Base-by-base conservation (phyloP, 768 basidiomycete species). In the Psilocybe azurescens region DNA sequence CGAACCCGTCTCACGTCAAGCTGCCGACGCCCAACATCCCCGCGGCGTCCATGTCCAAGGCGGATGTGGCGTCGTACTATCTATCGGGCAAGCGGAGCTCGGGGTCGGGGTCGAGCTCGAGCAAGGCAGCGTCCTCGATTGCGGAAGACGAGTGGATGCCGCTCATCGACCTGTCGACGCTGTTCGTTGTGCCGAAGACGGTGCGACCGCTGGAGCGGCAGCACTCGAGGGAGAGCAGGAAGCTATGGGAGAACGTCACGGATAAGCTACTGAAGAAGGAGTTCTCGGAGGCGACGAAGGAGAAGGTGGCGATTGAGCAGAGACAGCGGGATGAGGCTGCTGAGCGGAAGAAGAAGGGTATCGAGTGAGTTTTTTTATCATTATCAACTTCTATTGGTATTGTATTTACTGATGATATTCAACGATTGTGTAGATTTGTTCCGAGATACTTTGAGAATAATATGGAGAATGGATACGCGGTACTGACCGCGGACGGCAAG, bases 301-400 rank as follows among this genome's bases (percentile, higher is more conserved):
- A 91, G 79, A 99, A 99, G 82, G 85, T 95, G 56, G 75, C 75
- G 4, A 97, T 99, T 59, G 97, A 99, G 78, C 97, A 99, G 83
- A 85, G 73, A 71, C 97, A 99, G 81, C 80, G 97, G 54, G 95
- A 98, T 62, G 85, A 88, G 33, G 93, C 95, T 5, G 91, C 89
- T 10, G 93, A 94, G 73, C 82, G 94, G 76, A 96, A 94, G 81
- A 84, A 82, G 73, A 90, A 86, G 60, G 93, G 90, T 16, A 74
- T 86, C 32, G 82, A 85, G 93, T 97, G 70, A 80, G 93, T 90
- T 8, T 58, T 54, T 38, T 58, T 65, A 24, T 61, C 53, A 3
- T 20, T 64, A 18, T 58, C 16, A 11, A 24, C 24, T 24, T 24
- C 24, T 24, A 33, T 49, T 52, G 33, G 55, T 44, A 52, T 11